Percentiles rank a stretch among this genome's conserved stretches.
Evolutionary conservation across 2,329 filamentous ascomycete genomes (phyloP).

Genomic region (Epichloe bromicola): DNA sequence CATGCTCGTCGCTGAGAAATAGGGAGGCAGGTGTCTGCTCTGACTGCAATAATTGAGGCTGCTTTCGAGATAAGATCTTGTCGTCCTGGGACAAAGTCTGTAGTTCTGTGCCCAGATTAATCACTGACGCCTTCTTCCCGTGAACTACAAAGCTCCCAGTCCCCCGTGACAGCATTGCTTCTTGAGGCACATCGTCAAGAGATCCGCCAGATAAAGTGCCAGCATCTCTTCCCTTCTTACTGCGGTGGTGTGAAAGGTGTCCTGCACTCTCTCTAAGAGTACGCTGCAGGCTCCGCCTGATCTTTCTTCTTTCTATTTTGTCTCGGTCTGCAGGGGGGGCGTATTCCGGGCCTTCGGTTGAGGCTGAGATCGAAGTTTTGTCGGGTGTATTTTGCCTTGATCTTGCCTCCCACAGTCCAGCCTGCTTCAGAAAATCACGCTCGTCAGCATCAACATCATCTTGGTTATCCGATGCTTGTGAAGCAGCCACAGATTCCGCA

Average conservation of each 20-base stretch:
- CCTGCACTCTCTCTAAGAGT: constrained; percentile 72
- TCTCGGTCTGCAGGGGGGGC: constrained; percentile 31
- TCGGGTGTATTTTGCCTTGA: constrained; percentile 18
- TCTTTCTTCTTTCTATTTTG: constrained; percentile 49
- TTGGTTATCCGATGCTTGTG: constrained; percentile 13
- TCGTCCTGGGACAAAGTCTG: constrained; percentile 65
- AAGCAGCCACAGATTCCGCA: constrained; percentile 8
- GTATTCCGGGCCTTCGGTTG: constrained; percentile 17
- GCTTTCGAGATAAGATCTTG: constrained; percentile 50
- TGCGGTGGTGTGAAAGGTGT: constrained; percentile 53
- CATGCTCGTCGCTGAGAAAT: constrained; percentile 20
- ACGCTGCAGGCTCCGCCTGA: constrained; percentile 76
- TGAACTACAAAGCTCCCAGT: constrained; percentile 90
- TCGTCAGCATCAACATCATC: constrained; percentile 52
- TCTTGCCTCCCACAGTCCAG: constrained; percentile 44
- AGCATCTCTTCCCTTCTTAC: constrained; percentile 60
- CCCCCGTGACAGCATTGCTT: constrained; percentile 63
- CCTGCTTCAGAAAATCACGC: constrained; percentile 52
- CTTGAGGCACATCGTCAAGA: constrained; percentile 29
- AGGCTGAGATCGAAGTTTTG: constrained; percentile 22
- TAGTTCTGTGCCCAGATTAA: constrained; percentile 91
- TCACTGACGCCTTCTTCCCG: constrained; percentile 93
- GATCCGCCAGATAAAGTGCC: constrained; percentile 9
- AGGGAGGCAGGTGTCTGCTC: constrained; percentile 23
- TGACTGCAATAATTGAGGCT: constrained; percentile 19